Conservation (phyloP, 1,284 basidiomycete species). For the Ganoderma leucocontextum region DNA sequence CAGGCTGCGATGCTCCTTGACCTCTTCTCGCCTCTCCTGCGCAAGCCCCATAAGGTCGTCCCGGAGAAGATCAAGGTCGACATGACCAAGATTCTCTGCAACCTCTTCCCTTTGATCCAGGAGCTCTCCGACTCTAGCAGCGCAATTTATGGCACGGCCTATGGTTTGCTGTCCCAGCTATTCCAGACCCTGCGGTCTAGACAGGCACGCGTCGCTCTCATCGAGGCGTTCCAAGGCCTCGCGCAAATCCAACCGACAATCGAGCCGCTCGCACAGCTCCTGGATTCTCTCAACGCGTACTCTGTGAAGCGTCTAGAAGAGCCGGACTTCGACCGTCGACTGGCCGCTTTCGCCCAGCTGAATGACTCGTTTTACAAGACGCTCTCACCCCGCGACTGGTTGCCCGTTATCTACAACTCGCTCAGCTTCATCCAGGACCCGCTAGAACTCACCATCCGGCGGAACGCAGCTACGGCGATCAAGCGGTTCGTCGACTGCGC, state of each 20-base stretch:
- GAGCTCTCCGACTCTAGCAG: slow-evolving; percentile 65
- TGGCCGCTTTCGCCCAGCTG: slow-evolving; percentile 80
- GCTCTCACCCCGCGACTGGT: slow-evolving; percentile 75
- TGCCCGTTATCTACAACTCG: slow-evolving; percentile 86
- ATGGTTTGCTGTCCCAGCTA: slow-evolving; percentile 74
- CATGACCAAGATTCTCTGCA: slow-evolving; percentile 80
- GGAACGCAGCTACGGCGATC: slow-evolving; percentile 81
- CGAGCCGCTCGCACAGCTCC: slow-evolving; percentile 57
- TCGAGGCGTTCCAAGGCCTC: slow-evolving; percentile 71
- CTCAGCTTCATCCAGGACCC: slow-evolving; percentile 91
- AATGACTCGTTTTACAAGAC: slow-evolving; percentile 68
- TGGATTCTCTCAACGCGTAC: slow-evolving; percentile 87
- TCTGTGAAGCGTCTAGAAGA: slow-evolving; percentile 87
- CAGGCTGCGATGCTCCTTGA: slow-evolving; percentile 82
- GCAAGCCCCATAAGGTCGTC: slow-evolving; percentile 79
- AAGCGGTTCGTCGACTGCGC: slow-evolving; percentile 81
- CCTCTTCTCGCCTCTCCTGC: slow-evolving; percentile 85
- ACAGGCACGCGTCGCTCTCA: slow-evolving; percentile 71
- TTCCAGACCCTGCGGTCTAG: slow-evolving; percentile 82
- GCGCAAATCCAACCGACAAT: slow-evolving; percentile 61
- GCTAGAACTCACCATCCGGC: slow-evolving; percentile 89
- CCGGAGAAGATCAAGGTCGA: slow-evolving; percentile 91
- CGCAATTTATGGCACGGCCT: slow-evolving; percentile 63
- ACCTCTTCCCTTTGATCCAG: slow-evolving; percentile 78
- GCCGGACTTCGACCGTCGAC: slow-evolving; percentile 91